These are phyloP conservation scores for Neopestalotiopsis clavispora DNA, from an alignment of 2,329 filamentous ascomycete genomes.

Conservation along the genomic window DNA sequence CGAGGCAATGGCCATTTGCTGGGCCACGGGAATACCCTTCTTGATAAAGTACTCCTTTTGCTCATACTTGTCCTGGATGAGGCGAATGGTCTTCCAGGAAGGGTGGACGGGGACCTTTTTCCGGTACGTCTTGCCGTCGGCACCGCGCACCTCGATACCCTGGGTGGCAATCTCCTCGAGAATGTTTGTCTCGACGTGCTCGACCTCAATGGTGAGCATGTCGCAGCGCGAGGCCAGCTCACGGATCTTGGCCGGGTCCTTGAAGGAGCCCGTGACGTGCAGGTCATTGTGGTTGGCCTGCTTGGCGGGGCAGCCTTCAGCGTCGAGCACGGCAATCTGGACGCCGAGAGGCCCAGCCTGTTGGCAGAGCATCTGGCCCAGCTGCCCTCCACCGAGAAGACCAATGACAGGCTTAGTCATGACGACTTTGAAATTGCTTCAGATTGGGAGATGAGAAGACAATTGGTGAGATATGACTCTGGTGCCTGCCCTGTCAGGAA, in stretches of 20 bases:
- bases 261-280: conserved; percentile 88
- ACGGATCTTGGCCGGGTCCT: conserved; percentile 77
- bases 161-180: conserved; percentile 79
- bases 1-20: conserved; percentile 67
- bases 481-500: background rate
- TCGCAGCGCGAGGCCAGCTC: conserved; percentile 79
- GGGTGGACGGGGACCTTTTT: conserved; percentile 72
- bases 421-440: background rate
- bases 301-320: conserved; percentile 77
- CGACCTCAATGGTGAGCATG: conserved; percentile 90
- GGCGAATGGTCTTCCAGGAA: conserved; percentile 82
- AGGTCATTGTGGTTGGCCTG: conserved; percentile 77
- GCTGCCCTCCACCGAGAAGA: conserved; percentile 59
- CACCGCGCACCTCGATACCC: conserved; percentile 59
- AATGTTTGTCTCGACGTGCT: conserved; percentile 90
- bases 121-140: conserved; percentile 37
- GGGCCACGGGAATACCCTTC: conserved; percentile 73
- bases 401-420: conserved; percentile 12
- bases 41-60: conserved; percentile 82
- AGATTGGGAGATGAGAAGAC: background rate
- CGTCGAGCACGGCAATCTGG: conserved; percentile 79
- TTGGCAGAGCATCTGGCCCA: conserved; percentile 94
- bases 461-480: background rate
- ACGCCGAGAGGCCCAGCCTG: conserved; percentile 78
- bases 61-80: conserved; percentile 91